These are phyloP conservation scores for Periconia digitata DNA, from an alignment of 2,329 filamentous ascomycete genomes.

Conservation along the genomic window DNA sequence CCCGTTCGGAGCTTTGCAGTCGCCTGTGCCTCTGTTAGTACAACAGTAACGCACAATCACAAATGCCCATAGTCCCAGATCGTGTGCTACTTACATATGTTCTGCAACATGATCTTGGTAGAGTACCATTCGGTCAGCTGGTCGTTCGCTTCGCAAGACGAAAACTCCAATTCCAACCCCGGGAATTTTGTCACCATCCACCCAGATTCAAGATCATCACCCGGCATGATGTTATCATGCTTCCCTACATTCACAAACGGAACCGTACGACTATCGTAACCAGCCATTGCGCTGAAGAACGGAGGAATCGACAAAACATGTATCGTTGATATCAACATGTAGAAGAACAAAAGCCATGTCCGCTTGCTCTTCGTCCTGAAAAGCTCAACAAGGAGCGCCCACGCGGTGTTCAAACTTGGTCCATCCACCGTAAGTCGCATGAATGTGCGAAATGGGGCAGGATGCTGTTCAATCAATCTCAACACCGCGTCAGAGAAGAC, in stretches of 20 bases:
- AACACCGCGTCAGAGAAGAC: constrained; percentile 40
- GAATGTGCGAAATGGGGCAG: constrained; percentile 38
- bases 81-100: neutral
- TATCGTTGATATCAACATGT: constrained; percentile 30
- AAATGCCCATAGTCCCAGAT: neutral
- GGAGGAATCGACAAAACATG: constrained; percentile 38
- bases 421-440: constrained; percentile 34
- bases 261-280: constrained; percentile 34
- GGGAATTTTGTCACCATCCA: constrained; percentile 10
- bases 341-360: constrained; percentile 28
- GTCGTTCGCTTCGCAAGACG: constrained; percentile 6
- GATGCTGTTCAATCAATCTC: constrained; percentile 36
- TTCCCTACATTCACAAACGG: constrained; percentile 30
- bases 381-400: constrained; percentile 30
- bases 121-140: neutral
- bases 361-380: constrained; percentile 21
- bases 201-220: constrained; percentile 9
- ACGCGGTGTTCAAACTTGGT: constrained; percentile 21
- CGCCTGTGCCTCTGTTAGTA: constrained; percentile 10
- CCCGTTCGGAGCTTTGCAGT: constrained; percentile 24
- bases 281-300: constrained; percentile 40
- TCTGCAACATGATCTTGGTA: neutral
- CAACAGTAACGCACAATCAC: neutral
- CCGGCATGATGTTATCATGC: constrained; percentile 33
- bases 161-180: constrained; percentile 16